Conservation (phyloP, 306 rosid genomes). For the Lagenaria siceraria region DNA sequence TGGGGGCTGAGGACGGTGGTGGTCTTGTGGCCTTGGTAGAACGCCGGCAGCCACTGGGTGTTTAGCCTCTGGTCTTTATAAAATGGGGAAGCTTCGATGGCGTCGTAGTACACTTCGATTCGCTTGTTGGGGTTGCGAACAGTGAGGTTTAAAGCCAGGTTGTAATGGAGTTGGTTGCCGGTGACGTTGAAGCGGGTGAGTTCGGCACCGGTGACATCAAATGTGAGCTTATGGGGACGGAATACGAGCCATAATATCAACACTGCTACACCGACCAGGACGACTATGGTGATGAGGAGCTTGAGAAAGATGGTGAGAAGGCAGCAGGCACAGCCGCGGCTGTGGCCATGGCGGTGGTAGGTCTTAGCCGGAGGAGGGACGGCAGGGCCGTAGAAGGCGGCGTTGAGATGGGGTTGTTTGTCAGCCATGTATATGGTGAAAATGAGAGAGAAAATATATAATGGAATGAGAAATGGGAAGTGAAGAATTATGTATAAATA, state of each 20-base stretch:
- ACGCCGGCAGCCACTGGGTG: constrained; percentile 9
- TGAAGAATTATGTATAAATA: no score
- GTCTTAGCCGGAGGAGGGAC: constrained; percentile 37
- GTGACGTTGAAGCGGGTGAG: constrained; percentile 34
- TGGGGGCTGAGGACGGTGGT: constrained; percentile 13
- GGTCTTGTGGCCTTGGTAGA: constrained; percentile 40
- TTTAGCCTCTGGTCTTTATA: constrained; percentile 24
- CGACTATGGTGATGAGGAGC: constrained; percentile 1
- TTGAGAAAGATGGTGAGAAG: constrained; percentile 4
- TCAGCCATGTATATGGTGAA: constrained; percentile 21
- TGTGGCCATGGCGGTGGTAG: constrained; percentile 22
- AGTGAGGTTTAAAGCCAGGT: constrained; percentile 13
- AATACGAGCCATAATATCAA: constrained; percentile 36
- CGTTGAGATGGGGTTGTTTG: constrained; percentile 33
- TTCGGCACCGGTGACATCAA: constrained; percentile 33
- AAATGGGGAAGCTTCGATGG: constrained; percentile 22
- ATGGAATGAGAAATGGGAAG: no score
- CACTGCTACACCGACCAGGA: background rate
- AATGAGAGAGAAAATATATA: background rate
- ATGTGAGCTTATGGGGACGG: constrained; percentile 33
- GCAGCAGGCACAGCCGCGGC: constrained; percentile 21
- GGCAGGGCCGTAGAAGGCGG: constrained; percentile 76
- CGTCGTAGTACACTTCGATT: constrained; percentile 30
- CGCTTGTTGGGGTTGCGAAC: constrained; percentile 46
- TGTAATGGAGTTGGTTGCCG: constrained; percentile 15